Percentiles rank a stretch among this genome's conserved stretches.
Evolutionary conservation across 139 green algal species (phyloP).

Genomic region (Choricystis sp.): DNA sequence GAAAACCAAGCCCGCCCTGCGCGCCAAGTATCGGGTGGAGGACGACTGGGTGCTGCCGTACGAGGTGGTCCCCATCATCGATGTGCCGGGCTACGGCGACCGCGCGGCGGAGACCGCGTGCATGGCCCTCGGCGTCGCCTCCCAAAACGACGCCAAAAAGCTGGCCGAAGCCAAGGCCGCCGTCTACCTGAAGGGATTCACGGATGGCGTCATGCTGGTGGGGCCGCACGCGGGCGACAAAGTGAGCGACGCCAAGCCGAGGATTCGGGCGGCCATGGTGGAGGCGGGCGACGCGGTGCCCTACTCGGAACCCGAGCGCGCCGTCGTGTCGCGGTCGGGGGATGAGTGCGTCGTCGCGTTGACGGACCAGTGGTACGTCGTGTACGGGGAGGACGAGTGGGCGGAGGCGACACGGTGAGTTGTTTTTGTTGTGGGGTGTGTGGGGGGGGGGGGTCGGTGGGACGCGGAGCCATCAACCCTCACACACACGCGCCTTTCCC

Average conservation of each 20-base stretch:
- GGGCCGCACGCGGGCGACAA: conserved; percentile 71
- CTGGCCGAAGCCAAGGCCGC: conserved; percentile 85
- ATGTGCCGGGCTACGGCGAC: conserved; percentile 86
- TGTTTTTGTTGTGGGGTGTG: too few relatives aligned
- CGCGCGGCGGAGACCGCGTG: conserved; percentile 67
- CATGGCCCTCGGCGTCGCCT: conserved; percentile 81
- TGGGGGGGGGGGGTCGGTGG: too few relatives aligned
- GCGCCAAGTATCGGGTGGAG: conserved; percentile 81
- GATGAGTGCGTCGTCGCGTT: conserved; percentile 96
- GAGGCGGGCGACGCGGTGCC: conserved; percentile 46
- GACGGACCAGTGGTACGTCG: conserved; percentile 96
- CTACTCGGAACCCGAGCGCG: conserved; percentile 71
- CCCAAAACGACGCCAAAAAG: conserved; percentile 88
- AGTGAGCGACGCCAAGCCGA: conserved; percentile 73
- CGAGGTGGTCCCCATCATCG: conserved; percentile 82
- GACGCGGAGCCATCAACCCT: too few relatives aligned
- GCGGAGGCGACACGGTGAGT: conserved; percentile 19
- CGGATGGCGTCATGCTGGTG: conserved; percentile 80
- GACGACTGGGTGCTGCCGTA: conserved; percentile 94
- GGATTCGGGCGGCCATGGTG: conserved; percentile 77
- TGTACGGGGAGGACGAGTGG: conserved; percentile 83
- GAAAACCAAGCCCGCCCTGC: conserved; percentile 84
- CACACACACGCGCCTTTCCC: too few relatives aligned
- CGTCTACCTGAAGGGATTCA: conserved; percentile 97
- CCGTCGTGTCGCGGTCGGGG: conserved; percentile 72